Base-by-base conservation (phyloP, 345 rosid species). In the Geranium rotundifolium region DNA sequence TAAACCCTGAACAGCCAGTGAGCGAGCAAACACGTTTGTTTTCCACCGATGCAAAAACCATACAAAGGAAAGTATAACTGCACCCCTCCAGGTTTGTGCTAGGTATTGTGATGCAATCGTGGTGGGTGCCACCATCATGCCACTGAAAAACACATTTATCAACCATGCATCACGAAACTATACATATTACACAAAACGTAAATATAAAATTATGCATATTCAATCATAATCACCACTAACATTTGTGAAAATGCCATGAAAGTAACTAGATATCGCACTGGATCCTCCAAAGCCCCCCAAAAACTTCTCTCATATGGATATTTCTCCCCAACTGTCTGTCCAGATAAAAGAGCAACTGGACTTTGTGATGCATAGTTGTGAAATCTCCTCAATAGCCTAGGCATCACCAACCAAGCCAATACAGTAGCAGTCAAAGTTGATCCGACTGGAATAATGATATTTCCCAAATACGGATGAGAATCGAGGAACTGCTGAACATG, bases 1-100 rank as follows among this genome's bases (percentile, higher is more conserved):
- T 57, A 84, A 62, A 77, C 61, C 80, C 63, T 72, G 72, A 62
- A 78, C 34, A 59, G 76, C 66, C 76, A 87, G 60, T 59, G 74
- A 78, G 72, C 85, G 84, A 58, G 81, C 71, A 68, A 89, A 73
- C 60, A 80, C 79, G 67, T 83, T 92, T 18, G 87, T 79, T 68
- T 92, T 92, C 96, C 96, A 89, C 19, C 95, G 86, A 62, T 85
- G 73, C 71, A 89, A 68, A 82, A 92, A 89, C 97, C 98, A 92
- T 27, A 92, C 81, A 62, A 87, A 72, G 8, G 97, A 85, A 64
- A 92, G 80, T 54, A 87, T 77, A 65, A 79, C 73, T 13, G 90
- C 97, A 68, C 95, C 97, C 71, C 81, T 82, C 86, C 87, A 77
- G 46, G 79, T 78, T 27, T 84, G 90, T 54, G 78, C 66, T 60